These are phyloP conservation scores for Botrytis medusae DNA, from an alignment of 2,329 filamentous ascomycete species.

Conservation along the genomic window DNA sequence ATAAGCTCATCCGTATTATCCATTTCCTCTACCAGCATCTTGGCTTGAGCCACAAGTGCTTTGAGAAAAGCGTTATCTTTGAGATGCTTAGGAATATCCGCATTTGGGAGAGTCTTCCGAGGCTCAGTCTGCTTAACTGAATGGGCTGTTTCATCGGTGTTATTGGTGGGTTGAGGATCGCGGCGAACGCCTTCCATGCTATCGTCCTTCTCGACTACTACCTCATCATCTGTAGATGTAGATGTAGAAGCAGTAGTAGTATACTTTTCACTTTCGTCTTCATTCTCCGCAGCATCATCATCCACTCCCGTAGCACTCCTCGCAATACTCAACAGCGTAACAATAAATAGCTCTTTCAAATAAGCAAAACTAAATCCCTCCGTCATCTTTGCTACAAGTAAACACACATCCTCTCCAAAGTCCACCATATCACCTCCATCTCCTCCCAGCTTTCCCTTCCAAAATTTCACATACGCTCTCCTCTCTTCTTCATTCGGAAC, in stretches of 20 bases:
- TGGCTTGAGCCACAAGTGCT: slow-evolving; percentile 28
- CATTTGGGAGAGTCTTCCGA: slow-evolving; percentile 22
- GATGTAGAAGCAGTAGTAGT: neutral
- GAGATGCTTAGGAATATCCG: slow-evolving; percentile 29
- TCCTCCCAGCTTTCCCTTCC: slow-evolving; percentile 55
- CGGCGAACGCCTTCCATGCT: neutral
- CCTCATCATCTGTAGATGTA: slow-evolving; percentile 21
- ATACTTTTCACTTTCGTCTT: slow-evolving; percentile 52
- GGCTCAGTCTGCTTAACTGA: slow-evolving; percentile 16
- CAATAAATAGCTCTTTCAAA: slow-evolving; percentile 67
- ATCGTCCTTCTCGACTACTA: slow-evolving; percentile 21
- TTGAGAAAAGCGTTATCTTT: slow-evolving; percentile 31
- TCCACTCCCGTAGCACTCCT: slow-evolving; percentile 39
- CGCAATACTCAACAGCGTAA: slow-evolving; percentile 57
- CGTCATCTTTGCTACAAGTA: slow-evolving; percentile 59
- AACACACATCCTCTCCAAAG: slow-evolving; percentile 58
- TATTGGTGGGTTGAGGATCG: neutral
- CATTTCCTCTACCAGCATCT: slow-evolving; percentile 35
- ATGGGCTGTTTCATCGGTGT: neutral
- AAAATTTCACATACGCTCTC: slow-evolving; percentile 59
- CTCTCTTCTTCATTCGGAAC: slow-evolving; percentile 56
- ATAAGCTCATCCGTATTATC: slow-evolving; percentile 28
- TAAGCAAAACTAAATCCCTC: slow-evolving; percentile 68
- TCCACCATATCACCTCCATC: slow-evolving; percentile 58
- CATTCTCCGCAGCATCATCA: slow-evolving; percentile 49